Conservation (phyloP, 2,329 filamentous ascomycete species). For the Catunica adiposa region DNA sequence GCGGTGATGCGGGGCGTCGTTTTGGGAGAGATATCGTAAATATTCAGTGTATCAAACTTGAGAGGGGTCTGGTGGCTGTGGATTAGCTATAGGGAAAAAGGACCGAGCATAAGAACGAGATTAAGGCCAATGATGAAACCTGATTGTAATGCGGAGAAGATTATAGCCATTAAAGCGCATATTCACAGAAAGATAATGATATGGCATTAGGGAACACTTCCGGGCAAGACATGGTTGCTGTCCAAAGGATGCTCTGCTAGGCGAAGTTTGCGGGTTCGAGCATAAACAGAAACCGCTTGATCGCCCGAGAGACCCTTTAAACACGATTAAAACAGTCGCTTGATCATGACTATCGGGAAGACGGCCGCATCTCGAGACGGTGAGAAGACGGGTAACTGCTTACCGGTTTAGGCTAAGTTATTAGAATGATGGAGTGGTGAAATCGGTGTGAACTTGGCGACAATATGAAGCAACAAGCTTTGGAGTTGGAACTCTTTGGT, state of each 20-base stretch:
- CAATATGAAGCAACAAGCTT: background rate
- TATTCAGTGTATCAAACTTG: background rate
- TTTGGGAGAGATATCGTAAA: background rate
- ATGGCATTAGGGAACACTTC: background rate
- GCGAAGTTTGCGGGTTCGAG: slow-evolving; percentile 3
- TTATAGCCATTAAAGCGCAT: background rate
- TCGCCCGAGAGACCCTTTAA: background rate
- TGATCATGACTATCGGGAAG: background rate
- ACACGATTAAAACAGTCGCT: background rate
- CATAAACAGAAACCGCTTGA: background rate
- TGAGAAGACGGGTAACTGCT: slow-evolving; percentile 2
- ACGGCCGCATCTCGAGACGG: background rate
- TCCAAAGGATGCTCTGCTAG: slow-evolving; percentile 1
- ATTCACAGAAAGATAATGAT: background rate
- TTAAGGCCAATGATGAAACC: too few relatives aligned
- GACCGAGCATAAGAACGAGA: background rate
- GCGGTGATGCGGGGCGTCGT: background rate
- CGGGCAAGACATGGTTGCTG: background rate
- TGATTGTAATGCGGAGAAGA: background rate
- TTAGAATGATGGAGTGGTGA: background rate
- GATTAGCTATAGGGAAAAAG: background rate
- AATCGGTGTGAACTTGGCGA: background rate
- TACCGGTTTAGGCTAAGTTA: background rate
- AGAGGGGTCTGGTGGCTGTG: background rate
- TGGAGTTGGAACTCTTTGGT: too few relatives aligned